Evolutionary conservation across 176 grass and related monocot species (phyloP).

Genomic region (Triticum monococcum): DNA sequence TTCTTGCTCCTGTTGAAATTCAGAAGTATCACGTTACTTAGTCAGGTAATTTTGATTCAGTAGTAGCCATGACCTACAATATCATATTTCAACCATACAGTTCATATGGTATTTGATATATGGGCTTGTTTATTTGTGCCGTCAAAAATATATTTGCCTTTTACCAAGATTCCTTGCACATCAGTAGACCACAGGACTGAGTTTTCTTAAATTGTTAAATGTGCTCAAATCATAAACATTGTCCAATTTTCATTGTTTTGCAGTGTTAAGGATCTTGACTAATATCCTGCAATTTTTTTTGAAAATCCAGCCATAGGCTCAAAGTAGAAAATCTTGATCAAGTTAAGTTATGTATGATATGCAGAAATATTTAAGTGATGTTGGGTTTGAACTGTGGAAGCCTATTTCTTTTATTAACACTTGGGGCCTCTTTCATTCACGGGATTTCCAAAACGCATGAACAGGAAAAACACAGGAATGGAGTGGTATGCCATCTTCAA

Average conservation of each 20-base stretch:
- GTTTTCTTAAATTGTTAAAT: not conserved
- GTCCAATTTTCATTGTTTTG: not conserved
- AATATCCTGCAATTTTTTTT: not conserved
- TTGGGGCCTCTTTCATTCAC: too few species aligned
- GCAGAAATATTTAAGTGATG: not conserved
- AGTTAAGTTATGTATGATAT: not conserved
- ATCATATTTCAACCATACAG: not conserved
- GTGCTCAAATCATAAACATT: not conserved
- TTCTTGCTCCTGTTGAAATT: not conserved
- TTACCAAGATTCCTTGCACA: not conserved
- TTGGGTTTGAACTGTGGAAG: not conserved
- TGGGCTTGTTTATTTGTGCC: too few species aligned
- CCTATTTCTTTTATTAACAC: not conserved
- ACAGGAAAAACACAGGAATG: too few species aligned
- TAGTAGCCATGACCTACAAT: not conserved
- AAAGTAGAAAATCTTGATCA: constrained; percentile 3
- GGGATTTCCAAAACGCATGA: too few species aligned
- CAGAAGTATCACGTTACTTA: not conserved
- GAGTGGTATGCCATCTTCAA: too few species aligned
- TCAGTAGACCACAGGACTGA: not conserved
- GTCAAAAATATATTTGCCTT: not conserved
- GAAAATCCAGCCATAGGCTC: not conserved
- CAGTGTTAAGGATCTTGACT: not conserved
- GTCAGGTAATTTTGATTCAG: not conserved
- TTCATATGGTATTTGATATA: too few species aligned